These are phyloP conservation scores for Trametes punicea DNA, from an alignment of 768 basidiomycete genomes.

Conservation along the genomic window DNA sequence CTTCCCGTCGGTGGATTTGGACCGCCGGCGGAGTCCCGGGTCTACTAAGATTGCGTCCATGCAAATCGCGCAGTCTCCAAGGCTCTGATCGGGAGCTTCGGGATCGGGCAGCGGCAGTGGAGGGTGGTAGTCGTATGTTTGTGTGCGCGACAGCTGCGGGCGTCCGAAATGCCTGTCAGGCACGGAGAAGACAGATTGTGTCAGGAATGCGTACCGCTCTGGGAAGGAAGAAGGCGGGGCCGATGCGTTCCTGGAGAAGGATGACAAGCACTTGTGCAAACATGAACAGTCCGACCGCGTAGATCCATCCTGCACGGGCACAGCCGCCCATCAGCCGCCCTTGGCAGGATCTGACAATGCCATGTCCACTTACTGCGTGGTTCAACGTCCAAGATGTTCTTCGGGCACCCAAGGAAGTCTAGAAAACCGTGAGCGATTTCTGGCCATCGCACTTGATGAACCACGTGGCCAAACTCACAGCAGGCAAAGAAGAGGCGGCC, in stretches of 20 bases:
- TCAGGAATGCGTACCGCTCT: slow-evolving; percentile 44
- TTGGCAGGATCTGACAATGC: not conserved
- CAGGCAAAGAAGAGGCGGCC: slow-evolving; percentile 68
- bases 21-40: slow-evolving; percentile 7
- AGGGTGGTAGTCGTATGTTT: slow-evolving; percentile 85
- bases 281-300: slow-evolving; percentile 55
- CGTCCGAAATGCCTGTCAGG: not conserved
- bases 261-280: slow-evolving; percentile 59
- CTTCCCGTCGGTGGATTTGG: slow-evolving; percentile 40
- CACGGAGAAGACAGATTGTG: slow-evolving; percentile 1
- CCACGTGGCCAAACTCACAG: slow-evolving; percentile 56
- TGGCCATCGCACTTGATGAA: not conserved
- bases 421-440: not conserved
- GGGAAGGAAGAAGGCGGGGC: slow-evolving; percentile 84
- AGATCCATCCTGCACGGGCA: slow-evolving; percentile 55
- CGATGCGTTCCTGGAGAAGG: slow-evolving; percentile 69
- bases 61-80: slow-evolving; percentile 90
- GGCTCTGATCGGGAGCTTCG: slow-evolving; percentile 69
- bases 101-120: slow-evolving; percentile 65
- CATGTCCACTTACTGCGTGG: slow-evolving; percentile 53
- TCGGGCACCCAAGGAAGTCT: slow-evolving; percentile 84
- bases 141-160: slow-evolving; percentile 53
- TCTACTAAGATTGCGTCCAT: slow-evolving; percentile 71
- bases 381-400: slow-evolving; percentile 81
- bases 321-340: not conserved